Base-by-base conservation (phyloP, 2,329 filamentous ascomycete genomes). In the Xylaria sp. region DNA sequence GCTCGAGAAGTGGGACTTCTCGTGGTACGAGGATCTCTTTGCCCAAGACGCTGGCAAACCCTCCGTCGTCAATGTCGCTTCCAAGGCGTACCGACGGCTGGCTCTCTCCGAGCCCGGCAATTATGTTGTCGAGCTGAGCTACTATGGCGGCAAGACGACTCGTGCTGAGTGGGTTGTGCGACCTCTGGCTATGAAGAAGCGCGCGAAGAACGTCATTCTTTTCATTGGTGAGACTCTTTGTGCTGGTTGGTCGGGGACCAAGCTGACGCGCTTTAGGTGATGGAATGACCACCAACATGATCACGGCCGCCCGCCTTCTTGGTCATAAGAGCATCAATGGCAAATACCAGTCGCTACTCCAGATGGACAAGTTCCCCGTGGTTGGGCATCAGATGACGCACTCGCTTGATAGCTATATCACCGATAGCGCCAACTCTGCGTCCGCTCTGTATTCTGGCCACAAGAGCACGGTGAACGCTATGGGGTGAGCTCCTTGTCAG, bases 341-440 rank as follows among this genome's bases (percentile, higher is more conserved):
- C 68, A 91, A 90, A 75, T 96, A 94, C 76, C 88, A 92, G 80
- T 87, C 84, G 59, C 84, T 82, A 58, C 84, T 96, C 83, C 83
- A 87, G 72, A 82, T 96, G 80, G 92, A 96, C 79, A 84, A 92
- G 72, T 95, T 95, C 77, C 91, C 92, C 2, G 85, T 93, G n/a
- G 74, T 94, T 10, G 92, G 92, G 19, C 92, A 96, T 75, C 91
- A 94, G 78, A 94, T 95, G 88, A 93, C 91, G 10, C 91, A 94
- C 77, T 93, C 90, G 1, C 86, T 95, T 72, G 91, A 94, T 78
- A 87, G 83, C 51, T 94, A 91, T 81, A 94, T 95, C 73, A 95
- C 91, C 37, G 91, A 95, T 75, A 92, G 89, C 63, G 92, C 92
- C 77, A 95, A 95, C 78, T 92, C 89, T 4, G 91, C 91, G 3